A percentile compares a stretch with the other conserved stretches of the same genome.
Evolutionary conservation across 495 filamentous ascomycete species (phyloP).

Genomic region (Aspergillus carlsbadensis): DNA sequence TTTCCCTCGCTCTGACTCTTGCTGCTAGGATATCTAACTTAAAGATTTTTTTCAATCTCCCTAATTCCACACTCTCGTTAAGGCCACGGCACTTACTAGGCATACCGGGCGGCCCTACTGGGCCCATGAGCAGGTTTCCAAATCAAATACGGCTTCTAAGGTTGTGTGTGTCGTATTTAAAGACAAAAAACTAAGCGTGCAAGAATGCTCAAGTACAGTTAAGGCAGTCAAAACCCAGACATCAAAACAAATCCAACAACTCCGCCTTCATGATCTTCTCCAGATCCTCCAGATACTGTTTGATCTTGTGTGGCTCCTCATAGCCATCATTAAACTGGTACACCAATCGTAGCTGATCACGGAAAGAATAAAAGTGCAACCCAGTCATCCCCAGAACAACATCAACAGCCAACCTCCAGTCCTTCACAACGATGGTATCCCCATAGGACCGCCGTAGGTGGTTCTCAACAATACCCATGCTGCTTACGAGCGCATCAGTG

Average conservation of each 20-base stretch:
- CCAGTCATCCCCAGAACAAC: not conserved
- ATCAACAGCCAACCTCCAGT: not conserved
- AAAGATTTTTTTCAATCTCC: too few relatives aligned
- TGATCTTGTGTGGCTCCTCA: not conserved
- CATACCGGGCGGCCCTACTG: too few relatives aligned
- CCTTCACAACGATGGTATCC: not conserved
- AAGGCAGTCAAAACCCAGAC: too few relatives aligned
- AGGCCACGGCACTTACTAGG: too few relatives aligned
- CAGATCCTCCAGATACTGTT: not conserved
- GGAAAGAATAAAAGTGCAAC: constrained; percentile 2
- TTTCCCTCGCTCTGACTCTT: too few relatives aligned
- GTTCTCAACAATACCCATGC: not conserved
- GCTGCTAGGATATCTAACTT: too few relatives aligned
- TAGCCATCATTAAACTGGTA: constrained; percentile 3
- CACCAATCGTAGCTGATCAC: constrained; percentile 3
- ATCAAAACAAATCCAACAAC: not conserved
- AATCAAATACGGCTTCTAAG: too few relatives aligned
- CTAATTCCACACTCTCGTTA: too few relatives aligned
- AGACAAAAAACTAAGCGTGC: too few relatives aligned
- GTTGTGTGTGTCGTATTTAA: too few relatives aligned
- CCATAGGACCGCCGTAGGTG: constrained; percentile 3
- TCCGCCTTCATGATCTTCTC: not conserved
- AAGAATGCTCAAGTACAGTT: too few relatives aligned
- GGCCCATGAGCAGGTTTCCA: too few relatives aligned
- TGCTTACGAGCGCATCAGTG: constrained; percentile 3